phyloP scores from a whole-genome alignment of 768 basidiomycete species.

The Scleroderma citrinum region DNA sequence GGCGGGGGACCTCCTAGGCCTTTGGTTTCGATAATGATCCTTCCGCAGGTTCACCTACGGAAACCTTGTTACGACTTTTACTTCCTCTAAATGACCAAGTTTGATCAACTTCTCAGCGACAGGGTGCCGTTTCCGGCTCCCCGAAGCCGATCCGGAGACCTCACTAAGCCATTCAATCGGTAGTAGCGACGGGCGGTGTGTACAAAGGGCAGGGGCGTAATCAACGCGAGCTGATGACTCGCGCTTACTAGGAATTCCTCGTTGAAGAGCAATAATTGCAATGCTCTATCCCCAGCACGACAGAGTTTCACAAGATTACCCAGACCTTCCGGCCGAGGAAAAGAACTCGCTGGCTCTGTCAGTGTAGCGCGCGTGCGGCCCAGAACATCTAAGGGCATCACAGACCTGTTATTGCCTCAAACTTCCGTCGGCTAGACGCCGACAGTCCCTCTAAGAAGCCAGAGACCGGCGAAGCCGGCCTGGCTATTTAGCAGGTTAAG shows the following conservation, averaged over 20 bases:
- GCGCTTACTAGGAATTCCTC: conserved; percentile 86
- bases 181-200: conserved; percentile 89
- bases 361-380: conserved; percentile 85
- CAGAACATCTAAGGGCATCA: conserved; percentile 90
- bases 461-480: conserved; percentile 58
- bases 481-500: conserved; percentile 45
- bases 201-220: conserved; percentile 90
- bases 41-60: too few relatives aligned
- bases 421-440: conserved; percentile 77
- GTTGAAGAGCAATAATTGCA: conserved; percentile 91
- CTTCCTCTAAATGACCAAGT: too few relatives aligned
- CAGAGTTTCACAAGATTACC: conserved; percentile 77
- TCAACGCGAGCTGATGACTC: conserved; percentile 86
- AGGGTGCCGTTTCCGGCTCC: conserved; percentile 46
- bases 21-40: too few relatives aligned
- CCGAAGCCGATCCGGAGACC: conserved; percentile 74
- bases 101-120: conserved; percentile 50
- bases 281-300: conserved; percentile 85
- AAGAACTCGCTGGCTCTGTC: conserved; percentile 81
- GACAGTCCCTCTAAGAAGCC: conserved; percentile 86
- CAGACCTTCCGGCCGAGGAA: conserved; percentile 72
- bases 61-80: too few relatives aligned
- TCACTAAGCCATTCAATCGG: conserved; percentile 90
- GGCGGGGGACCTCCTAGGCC: too few relatives aligned
- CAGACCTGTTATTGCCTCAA: conserved; percentile 90